A percentile compares a stretch with the other conserved stretches of the same genome.
These are phyloP conservation scores for Coemansia sp. DNA, from an alignment of 192 early-diverging fungal genomes.

Conservation along the genomic window DNA sequence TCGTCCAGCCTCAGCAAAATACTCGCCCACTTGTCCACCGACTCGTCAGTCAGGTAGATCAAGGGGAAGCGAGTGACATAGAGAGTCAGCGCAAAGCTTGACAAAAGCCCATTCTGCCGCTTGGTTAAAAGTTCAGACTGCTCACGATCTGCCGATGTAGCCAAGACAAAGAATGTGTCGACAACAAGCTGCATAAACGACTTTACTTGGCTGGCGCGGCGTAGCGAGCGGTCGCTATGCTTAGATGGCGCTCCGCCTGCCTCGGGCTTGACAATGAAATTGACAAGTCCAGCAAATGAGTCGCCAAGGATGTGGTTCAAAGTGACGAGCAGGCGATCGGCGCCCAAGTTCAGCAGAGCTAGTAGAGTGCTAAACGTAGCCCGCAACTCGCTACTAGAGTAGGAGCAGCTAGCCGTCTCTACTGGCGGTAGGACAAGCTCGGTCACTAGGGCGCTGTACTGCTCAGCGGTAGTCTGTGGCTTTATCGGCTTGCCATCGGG, in stretches of 20 bases:
- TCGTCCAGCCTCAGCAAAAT: constrained; percentile 34
- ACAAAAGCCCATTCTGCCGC: constrained; percentile 35
- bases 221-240: constrained; percentile 32
- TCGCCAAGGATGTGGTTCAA: constrained; percentile 36
- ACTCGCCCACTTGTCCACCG: constrained; percentile 24
- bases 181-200: constrained; percentile 41
- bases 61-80: constrained; percentile 48
- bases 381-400: not conserved
- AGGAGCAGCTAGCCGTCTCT: constrained; percentile 4
- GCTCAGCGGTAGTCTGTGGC: constrained; percentile 37
- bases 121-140: not conserved
- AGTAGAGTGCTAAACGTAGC: constrained; percentile 25
- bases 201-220: constrained; percentile 52
- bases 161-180: constrained; percentile 30
- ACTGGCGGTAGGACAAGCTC: constrained; percentile 37
- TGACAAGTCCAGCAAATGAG: constrained; percentile 40
- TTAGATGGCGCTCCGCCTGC: not conserved
- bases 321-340: constrained; percentile 31
- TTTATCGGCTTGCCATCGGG: constrained; percentile 33
- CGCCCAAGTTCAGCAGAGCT: constrained; percentile 18
- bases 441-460: constrained; percentile 29
- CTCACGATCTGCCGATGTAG: constrained; percentile 4
- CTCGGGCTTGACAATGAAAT: constrained; percentile 36
- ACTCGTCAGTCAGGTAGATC: constrained; percentile 33
- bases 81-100: constrained; percentile 42